Base-by-base conservation (phyloP, 169 alveolate species). In the Perkinsus marinus region DNA sequence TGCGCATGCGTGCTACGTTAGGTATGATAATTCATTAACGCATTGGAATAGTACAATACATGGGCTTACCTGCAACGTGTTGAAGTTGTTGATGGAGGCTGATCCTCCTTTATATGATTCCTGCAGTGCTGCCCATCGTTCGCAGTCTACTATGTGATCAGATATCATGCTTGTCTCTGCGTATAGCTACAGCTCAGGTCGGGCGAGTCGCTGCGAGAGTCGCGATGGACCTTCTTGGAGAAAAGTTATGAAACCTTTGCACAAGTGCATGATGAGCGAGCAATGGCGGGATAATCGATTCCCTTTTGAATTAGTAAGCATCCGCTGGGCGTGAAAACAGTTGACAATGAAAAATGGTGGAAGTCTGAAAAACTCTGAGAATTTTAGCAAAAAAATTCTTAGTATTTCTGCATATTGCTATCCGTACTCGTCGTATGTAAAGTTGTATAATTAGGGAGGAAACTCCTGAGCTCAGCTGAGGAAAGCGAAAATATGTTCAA, bases 71-170 rank as follows among this genome's bases (percentile, higher is more conserved):
- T 94, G 92, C 95, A 94, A 94, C 79, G 96, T 94, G 39, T 89
- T 94, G 41, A 94, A 94, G 89, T 91, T 94, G 93, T 92, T 94
- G 90, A 94, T 94, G 92, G 94, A 94, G 43, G 96, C 96, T 0
- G 96, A 94, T 68, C 93, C 96, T 0, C 94, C 94, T 41, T 93
- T 94, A 36, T 94, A 93, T 36, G 96, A 94, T 89, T 94, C 93
- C 41, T 94, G 96, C 91, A 90, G 93, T 39, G 94, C 93, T 90
- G 92, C 92, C 43, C 93, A 93, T 90, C 93, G 93, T 0, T 94
- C 93, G 34, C 93, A 92, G 68, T 57, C 79, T 16, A 2, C 30
- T 16, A 57, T 2, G 79, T 57, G 3, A 57, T 13, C 7, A 57
- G 79, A 26, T 41, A 30, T 57, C 9, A 2, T 26, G 79, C 9